Percentiles rank a stretch among this genome's conserved stretches.
Conservation (phyloP, 1,284 basidiomycete species). For the Tilletia setariae region DNA sequence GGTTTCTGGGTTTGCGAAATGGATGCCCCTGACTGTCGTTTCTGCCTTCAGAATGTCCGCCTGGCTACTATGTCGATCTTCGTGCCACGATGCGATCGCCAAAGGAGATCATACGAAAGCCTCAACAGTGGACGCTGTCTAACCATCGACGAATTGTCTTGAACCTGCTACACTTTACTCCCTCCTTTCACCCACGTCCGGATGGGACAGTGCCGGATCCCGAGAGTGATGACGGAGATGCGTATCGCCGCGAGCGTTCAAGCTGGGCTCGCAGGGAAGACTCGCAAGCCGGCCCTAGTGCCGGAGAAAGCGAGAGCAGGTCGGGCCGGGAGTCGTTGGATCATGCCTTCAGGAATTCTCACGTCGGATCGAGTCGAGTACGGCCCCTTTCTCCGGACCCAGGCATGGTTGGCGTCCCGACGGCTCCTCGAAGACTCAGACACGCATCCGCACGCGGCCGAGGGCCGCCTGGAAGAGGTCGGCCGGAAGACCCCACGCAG, state of each 20-base stretch:
- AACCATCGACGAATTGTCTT: constrained; percentile 42
- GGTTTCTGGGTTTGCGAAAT: neutral
- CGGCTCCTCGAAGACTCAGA: too few relatives aligned
- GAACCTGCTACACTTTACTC: constrained; percentile 47
- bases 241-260: neutral
- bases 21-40: neutral
- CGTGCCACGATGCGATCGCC: constrained; percentile 46
- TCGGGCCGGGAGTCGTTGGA: neutral
- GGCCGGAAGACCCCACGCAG: constrained; percentile 11
- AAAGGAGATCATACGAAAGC: constrained; percentile 42
- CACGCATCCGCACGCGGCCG: too few relatives aligned
- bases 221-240: constrained; percentile 23
- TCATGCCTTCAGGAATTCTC: neutral
- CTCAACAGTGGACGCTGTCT: constrained; percentile 37
- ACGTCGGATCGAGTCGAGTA: neutral
- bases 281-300: neutral
- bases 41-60: neutral
- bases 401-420: too few relatives aligned
- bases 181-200: constrained; percentile 30
- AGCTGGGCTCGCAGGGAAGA: neutral
- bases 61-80: constrained; percentile 34
- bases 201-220: constrained; percentile 20
- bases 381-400: neutral
- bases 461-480: neutral
- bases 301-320: neutral